Evolutionary conservation across 2,329 filamentous ascomycete genomes (phyloP).

Genomic region (Grosmannia clavigera): DNA sequence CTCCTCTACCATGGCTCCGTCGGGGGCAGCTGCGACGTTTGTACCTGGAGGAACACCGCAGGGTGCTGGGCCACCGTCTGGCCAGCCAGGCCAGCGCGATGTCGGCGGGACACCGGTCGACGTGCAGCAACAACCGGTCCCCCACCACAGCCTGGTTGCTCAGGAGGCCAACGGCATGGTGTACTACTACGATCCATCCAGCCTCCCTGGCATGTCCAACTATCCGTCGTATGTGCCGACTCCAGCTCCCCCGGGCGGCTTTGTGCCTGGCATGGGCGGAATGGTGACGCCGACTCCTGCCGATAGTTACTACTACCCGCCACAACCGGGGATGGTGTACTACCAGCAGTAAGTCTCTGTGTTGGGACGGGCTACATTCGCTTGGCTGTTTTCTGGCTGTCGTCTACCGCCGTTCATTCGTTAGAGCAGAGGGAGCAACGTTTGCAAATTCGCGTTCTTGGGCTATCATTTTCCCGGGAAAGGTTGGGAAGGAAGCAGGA

Average conservation of each 20-base stretch:
- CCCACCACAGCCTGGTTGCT: slow-evolving; percentile 42
- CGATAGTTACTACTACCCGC: slow-evolving; percentile 59
- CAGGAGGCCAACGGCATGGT: slow-evolving; percentile 95
- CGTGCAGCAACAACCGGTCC: slow-evolving; percentile 12
- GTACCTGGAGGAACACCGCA: slow-evolving; percentile 39
- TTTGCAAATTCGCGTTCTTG: slow-evolving; percentile 10
- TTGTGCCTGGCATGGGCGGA: slow-evolving; percentile 39
- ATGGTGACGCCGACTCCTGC: slow-evolving; percentile 59
- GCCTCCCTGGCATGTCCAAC: slow-evolving; percentile 43
- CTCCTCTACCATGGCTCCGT: slow-evolving; percentile 17
- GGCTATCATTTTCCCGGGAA: background rate
- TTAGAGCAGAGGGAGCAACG: background rate
- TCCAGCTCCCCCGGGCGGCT: slow-evolving; percentile 29
- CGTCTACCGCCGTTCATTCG: background rate
- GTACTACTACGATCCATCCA: slow-evolving; percentile 81
- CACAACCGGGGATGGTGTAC: slow-evolving; percentile 45
- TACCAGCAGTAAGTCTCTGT: slow-evolving; percentile 34
- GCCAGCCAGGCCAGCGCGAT: slow-evolving; percentile 30
- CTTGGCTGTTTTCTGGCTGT: background rate
- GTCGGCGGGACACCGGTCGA: slow-evolving; percentile 12
- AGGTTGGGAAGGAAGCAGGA: background rate
- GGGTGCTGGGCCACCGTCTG: slow-evolving; percentile 14
- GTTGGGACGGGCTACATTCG: background rate
- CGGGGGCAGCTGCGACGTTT: slow-evolving; percentile 40
- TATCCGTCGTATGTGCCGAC: slow-evolving; percentile 34